These are phyloP conservation scores for Suillus subalutaceus DNA, from an alignment of 768 basidiomycete genomes.

Conservation along the genomic window DNA sequence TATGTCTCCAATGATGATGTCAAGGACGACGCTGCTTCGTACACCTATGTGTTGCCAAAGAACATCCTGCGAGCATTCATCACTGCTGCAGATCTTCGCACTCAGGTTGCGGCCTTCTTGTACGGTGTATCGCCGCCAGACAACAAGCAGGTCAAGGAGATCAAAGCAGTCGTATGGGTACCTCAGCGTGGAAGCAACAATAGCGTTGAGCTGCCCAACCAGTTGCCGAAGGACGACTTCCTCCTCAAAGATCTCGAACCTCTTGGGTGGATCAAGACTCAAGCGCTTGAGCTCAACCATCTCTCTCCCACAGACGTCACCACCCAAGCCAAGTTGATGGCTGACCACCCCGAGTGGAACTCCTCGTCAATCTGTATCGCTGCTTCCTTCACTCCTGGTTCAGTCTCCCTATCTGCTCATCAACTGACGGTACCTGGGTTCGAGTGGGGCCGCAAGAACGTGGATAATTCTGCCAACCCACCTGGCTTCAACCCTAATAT, in stretches of 20 bases:
- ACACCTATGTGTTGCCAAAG: constrained; percentile 96
- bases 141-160: constrained; percentile 98
- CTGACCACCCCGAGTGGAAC: constrained; percentile 93
- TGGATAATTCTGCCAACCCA: constrained; percentile 83
- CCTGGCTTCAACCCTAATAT: constrained; percentile 97
- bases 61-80: constrained; percentile 95
- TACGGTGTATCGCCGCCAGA: constrained; percentile 94
- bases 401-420: constrained; percentile 93
- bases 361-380: constrained; percentile 93
- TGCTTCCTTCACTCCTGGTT: constrained; percentile 96
- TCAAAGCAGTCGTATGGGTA: constrained; percentile 97
- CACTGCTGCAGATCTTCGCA: constrained; percentile 89
- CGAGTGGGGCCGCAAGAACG: constrained; percentile 97
- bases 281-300: constrained; percentile 89
- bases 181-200: constrained; percentile 97
- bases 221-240: constrained; percentile 93
- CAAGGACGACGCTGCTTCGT: constrained; percentile 94
- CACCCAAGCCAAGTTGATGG: constrained; percentile 96
- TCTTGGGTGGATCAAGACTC: constrained; percentile 96
- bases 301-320: constrained; percentile 92
- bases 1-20: constrained; percentile 99
- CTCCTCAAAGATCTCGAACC: constrained; percentile 94
- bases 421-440: constrained; percentile 90
- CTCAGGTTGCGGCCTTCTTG: constrained; percentile 92
- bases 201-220: constrained; percentile 85